Base-by-base conservation (phyloP, 768 basidiomycete genomes). In the Holtermannia corniformis region DNA sequence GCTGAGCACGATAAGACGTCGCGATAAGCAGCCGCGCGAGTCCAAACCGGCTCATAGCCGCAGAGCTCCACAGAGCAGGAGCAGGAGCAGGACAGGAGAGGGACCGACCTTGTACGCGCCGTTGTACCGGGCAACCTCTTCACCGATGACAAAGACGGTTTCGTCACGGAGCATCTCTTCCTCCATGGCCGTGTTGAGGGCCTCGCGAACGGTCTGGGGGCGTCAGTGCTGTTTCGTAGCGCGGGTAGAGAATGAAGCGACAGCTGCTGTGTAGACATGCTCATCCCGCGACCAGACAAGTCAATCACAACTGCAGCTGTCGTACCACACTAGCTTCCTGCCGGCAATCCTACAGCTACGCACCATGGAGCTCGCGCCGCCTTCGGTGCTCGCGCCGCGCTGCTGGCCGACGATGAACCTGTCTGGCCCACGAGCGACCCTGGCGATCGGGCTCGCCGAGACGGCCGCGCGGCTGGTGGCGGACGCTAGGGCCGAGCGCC, bases 91-190 rank as follows among this genome's bases (percentile, higher is more conserved):
- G n/a, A n/a, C n/a, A n/a, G n/a, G n/a, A n/a, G n/a, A n/a, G n/a
- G 13, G 24, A 50, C 63, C 42, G 22, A 68, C 67, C 67, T 72
- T 74, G 64, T 72, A 73, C 41, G 70, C 73, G 59, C 72, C 72
- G 71, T 99, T 96, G 78, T 99, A 99, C 62, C 88, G 82, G 47
- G 93, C 93, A 56, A 99, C 95, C 72, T 99, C 95, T 75, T 99
- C 95, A 54, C 95, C 95, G 57, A 99, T 74, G 65, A 99, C 76
- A 75, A 93, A 99, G 41, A 99, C 95, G 28, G 77, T 84, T 72
- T 92, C 87, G 74, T 99, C 95, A 43, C 89, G 83, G 64, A 84
- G 72, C 95, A 99, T 97, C 77, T 99, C 95, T 76, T 99, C 95
- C 77, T 96, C 95, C 87, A 99, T 91, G 24, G 95, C 95, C 51